These are phyloP conservation scores for Boletus vermiculosoides DNA, from an alignment of 768 basidiomycete genomes.

Conservation along the genomic window DNA sequence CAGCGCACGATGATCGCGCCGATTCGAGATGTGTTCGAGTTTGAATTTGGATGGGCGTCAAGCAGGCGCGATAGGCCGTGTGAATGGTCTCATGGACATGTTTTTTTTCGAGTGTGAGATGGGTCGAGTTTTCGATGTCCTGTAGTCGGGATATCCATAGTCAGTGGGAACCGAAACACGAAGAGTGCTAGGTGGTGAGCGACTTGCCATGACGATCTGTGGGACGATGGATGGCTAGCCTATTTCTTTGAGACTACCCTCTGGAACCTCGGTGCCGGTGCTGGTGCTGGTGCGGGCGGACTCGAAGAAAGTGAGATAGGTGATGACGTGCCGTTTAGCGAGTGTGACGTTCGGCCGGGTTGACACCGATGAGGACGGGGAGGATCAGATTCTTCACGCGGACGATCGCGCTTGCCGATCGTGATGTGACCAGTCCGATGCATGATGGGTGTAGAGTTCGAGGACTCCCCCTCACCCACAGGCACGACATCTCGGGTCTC, in stretches of 20 bases:
- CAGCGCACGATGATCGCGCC: constrained; percentile 50
- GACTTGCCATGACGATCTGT: constrained; percentile 28
- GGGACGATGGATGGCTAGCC: constrained; percentile 41
- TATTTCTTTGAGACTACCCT: too few species aligned
- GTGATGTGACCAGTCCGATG: neutral
- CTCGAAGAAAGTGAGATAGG: constrained; percentile 50
- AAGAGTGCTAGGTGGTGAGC: too few species aligned
- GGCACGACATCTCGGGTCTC: too few species aligned
- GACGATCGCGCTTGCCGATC: constrained; percentile 27
- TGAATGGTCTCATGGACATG: constrained; percentile 44
- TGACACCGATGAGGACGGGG: constrained; percentile 65
- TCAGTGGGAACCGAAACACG: neutral
- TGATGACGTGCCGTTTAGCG: constrained; percentile 60
- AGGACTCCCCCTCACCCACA: constrained; percentile 41
- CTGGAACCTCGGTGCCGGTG: neutral
- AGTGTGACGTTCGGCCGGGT: constrained; percentile 66
- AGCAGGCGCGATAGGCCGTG: constrained; percentile 55
- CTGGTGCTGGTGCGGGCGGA: neutral
- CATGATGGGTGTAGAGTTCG: constrained; percentile 33
- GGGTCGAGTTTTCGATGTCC: constrained; percentile 10
- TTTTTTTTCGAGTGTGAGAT: constrained; percentile 27
- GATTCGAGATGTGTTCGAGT: constrained; percentile 18
- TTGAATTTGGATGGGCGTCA: constrained; percentile 37
- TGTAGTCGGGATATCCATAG: neutral
- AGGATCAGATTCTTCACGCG: constrained; percentile 47